These are phyloP conservation scores for Porpolomopsis calyptriformis DNA, from an alignment of 768 basidiomycete genomes.

Conservation along the genomic window DNA sequence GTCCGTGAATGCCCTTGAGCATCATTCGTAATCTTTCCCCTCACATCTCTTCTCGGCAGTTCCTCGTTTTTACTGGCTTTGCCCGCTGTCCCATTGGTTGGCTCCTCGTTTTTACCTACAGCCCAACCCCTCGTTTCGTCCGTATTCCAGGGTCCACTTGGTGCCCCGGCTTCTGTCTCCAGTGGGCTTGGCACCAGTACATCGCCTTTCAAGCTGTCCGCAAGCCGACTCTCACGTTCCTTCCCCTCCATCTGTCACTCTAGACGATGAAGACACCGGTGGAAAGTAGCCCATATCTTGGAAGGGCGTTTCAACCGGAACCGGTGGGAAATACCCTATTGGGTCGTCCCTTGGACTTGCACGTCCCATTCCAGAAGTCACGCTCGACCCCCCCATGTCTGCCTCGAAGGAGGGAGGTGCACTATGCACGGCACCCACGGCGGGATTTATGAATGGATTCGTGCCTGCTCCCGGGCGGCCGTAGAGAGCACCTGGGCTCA, in stretches of 20 bases:
- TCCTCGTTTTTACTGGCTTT: neutral
- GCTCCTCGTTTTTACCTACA: neutral
- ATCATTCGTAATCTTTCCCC: constrained; percentile 3
- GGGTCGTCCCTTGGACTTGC: constrained; percentile 20
- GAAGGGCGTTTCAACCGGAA: neutral
- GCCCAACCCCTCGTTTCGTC: neutral
- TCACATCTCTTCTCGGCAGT: neutral
- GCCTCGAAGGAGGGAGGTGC: constrained; percentile 10
- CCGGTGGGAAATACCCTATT: constrained; percentile 20
- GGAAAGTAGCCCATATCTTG: constrained; percentile 2
- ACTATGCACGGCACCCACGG: constrained; percentile 35
- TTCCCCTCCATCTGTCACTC: neutral
- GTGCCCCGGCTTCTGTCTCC: neutral
- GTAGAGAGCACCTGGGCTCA: constrained; percentile 72
- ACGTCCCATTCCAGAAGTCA: constrained; percentile 19
- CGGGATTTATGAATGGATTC: constrained; percentile 35
- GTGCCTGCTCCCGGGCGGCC: constrained; percentile 34
- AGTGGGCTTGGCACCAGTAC: neutral
- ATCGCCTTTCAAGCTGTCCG: neutral
- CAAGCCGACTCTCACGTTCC: neutral
- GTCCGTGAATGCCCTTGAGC: neutral
- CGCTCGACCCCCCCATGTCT: constrained; percentile 13
- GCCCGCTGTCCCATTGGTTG: too few relatives aligned
- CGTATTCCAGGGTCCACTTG: neutral
- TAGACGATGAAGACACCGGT: neutral